Conservation (phyloP, 179 eudicot species). For the Vitellaria paradoxa region DNA sequence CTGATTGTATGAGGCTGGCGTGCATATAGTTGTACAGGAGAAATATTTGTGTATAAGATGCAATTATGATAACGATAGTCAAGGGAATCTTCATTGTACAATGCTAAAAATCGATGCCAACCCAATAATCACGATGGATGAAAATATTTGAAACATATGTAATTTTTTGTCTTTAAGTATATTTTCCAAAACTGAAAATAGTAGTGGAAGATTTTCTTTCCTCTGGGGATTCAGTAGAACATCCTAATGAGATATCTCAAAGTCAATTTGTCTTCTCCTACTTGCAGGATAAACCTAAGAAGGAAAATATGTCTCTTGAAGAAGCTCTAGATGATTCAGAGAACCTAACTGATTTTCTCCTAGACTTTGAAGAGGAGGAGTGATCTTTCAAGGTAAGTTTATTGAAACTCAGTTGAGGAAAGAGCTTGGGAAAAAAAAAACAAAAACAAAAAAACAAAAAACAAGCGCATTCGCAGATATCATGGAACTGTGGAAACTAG, state of each 20-base stretch:
- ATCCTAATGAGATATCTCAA: background rate
- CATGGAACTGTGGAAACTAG: background rate
- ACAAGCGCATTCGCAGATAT: background rate
- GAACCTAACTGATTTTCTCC: conserved; percentile 85
- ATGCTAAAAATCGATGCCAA: background rate
- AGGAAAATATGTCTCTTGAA: conserved; percentile 71
- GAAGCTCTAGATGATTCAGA: conserved; percentile 93
- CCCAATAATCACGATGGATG: background rate
- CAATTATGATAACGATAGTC: background rate
- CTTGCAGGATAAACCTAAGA: conserved; percentile 68
- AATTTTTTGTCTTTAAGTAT: background rate
- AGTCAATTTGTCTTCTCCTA: conserved; percentile 7
- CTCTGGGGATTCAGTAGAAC: background rate
- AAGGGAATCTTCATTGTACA: background rate
- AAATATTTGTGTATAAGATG: background rate
- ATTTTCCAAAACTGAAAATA: background rate
- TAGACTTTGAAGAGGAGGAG: conserved; percentile 90
- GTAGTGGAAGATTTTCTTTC: background rate
- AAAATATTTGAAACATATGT: background rate
- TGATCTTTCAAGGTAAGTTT: conserved; percentile 22
- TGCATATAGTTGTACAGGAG: background rate
- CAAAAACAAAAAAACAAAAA: no score
- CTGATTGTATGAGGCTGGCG: background rate
- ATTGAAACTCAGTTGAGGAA: background rate
- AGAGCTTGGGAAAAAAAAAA: no score